Evolutionary conservation across 1,139 yeast genomes (phyloP).

Genomic region (Lodderomyces margitis): DNA sequence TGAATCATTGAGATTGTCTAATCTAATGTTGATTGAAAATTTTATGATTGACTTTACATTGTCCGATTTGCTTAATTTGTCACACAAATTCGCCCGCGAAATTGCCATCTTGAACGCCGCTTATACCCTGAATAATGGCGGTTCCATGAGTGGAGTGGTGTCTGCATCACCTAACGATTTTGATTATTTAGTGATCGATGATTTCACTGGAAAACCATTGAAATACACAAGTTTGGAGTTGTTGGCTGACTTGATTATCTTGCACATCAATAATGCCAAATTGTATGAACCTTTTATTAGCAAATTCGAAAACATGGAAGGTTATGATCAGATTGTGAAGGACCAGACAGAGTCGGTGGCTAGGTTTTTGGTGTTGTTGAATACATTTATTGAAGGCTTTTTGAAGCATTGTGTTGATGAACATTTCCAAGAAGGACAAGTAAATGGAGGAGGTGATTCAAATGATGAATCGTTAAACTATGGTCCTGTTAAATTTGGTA

Average conservation of each 20-base stretch:
- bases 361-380: constrained; percentile 34
- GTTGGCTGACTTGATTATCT: constrained; percentile 42
- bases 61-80: constrained; percentile 38
- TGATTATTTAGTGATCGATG: constrained; percentile 9
- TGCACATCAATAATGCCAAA: constrained; percentile 51
- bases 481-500: constrained; percentile 26
- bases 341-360: constrained; percentile 37
- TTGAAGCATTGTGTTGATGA: constrained; percentile 9
- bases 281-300: constrained; percentile 51
- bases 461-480: constrained; percentile 5
- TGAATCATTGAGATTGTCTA: constrained; percentile 49
- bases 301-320: constrained; percentile 33
- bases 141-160: neutral
- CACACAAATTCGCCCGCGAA: constrained; percentile 42
- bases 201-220: constrained; percentile 24
- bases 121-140: neutral
- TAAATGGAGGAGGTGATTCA: neutral
- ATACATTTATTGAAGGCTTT: constrained; percentile 17
- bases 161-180: constrained; percentile 1
- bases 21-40: constrained; percentile 52
- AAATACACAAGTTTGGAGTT: constrained; percentile 36
- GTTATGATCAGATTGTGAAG: constrained; percentile 26
- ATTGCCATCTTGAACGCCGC: constrained; percentile 29
- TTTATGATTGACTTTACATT: constrained; percentile 47
- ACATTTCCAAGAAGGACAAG: constrained; percentile 5